Percentiles rank a stretch among this genome's conserved stretches.
These are phyloP conservation scores for Penicillium janthinellum DNA, from an alignment of 2,329 filamentous ascomycete genomes.

Conservation along the genomic window DNA sequence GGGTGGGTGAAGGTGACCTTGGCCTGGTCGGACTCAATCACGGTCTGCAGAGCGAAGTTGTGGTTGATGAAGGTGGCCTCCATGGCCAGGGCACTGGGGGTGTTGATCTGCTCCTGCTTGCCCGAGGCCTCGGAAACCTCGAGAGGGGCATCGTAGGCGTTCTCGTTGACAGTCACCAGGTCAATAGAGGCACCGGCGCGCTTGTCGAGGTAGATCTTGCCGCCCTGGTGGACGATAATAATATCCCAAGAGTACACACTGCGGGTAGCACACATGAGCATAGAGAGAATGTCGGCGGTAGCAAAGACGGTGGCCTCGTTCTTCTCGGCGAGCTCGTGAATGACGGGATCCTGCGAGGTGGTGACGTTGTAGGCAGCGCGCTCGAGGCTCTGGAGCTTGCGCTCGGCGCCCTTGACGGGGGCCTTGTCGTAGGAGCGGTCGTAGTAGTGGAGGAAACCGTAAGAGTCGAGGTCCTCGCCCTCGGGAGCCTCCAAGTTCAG, in stretches of 20 bases:
- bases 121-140: constrained; percentile 71
- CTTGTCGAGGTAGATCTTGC: constrained; percentile 99
- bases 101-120: constrained; percentile 93
- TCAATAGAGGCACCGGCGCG: constrained; percentile 91
- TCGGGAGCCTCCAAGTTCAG: constrained; percentile 93
- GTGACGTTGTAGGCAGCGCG: constrained; percentile 98
- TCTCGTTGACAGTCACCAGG: constrained; percentile 99
- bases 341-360: constrained; percentile 91
- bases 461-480: constrained; percentile 91
- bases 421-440: constrained; percentile 94
- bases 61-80: constrained; percentile 99
- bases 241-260: constrained; percentile 99
- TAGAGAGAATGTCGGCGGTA: constrained; percentile 94
- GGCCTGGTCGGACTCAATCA: constrained; percentile 74
- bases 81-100: constrained; percentile 86
- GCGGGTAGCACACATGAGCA: constrained; percentile 97
- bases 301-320: constrained; percentile 96
- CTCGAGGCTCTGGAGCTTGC: constrained; percentile 84
- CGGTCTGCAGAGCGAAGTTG: constrained; percentile 97
- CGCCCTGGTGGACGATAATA: constrained; percentile 86
- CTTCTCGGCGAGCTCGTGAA: constrained; percentile 95
- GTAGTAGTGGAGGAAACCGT: constrained; percentile 98
- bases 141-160: constrained; percentile 90
- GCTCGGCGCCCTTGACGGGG: constrained; percentile 84
- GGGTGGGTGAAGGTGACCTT: constrained; percentile 84